Conservation (phyloP, 2,329 filamentous ascomycete genomes). For the Claviceps pazoutovae region DNA sequence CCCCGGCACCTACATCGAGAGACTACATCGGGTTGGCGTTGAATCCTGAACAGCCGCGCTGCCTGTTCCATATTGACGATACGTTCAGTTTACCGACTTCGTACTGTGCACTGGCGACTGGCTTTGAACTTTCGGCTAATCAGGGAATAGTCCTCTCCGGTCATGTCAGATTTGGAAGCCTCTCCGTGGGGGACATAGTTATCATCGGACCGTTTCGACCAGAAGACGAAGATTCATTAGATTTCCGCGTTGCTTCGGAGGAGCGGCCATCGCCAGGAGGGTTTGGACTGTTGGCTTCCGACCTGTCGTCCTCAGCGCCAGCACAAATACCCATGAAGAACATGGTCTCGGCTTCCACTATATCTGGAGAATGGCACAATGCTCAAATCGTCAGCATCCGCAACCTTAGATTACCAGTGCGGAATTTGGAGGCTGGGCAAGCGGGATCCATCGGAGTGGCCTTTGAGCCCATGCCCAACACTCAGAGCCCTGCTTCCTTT, state of each 20-base stretch:
- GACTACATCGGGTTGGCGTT: slow-evolving; percentile 41
- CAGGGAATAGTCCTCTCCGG: slow-evolving; percentile 69
- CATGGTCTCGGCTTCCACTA: slow-evolving; percentile 34
- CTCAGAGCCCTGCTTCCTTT: neutral
- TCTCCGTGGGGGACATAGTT: slow-evolving; percentile 66
- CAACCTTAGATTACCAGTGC: slow-evolving; percentile 73
- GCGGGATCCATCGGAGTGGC: slow-evolving; percentile 79
- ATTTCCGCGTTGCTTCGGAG: slow-evolving; percentile 21
- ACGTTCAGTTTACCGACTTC: slow-evolving; percentile 63
- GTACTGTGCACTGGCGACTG: slow-evolving; percentile 22
- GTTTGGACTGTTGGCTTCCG: slow-evolving; percentile 36
- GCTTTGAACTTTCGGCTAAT: slow-evolving; percentile 16
- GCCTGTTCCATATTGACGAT: slow-evolving; percentile 82
- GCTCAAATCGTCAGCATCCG: slow-evolving; percentile 76
- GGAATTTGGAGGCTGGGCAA: slow-evolving; percentile 61
- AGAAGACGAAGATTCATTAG: slow-evolving; percentile 33
- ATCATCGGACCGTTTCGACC: slow-evolving; percentile 64
- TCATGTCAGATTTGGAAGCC: slow-evolving; percentile 61
- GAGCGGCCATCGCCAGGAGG: slow-evolving; percentile 33
- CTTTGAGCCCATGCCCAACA: slow-evolving; percentile 25
- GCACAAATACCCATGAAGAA: slow-evolving; percentile 38
- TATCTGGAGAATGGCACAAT: slow-evolving; percentile 60
- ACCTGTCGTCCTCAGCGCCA: slow-evolving; percentile 39
- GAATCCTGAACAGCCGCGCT: slow-evolving; percentile 45
- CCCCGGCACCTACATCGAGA: slow-evolving; percentile 35